A percentile compares a stretch with the other conserved stretches of the same genome.
Evolutionary conservation across 371 early-diverging fungal species (phyloP).

Genomic region (Gilbertella persicaria): DNA sequence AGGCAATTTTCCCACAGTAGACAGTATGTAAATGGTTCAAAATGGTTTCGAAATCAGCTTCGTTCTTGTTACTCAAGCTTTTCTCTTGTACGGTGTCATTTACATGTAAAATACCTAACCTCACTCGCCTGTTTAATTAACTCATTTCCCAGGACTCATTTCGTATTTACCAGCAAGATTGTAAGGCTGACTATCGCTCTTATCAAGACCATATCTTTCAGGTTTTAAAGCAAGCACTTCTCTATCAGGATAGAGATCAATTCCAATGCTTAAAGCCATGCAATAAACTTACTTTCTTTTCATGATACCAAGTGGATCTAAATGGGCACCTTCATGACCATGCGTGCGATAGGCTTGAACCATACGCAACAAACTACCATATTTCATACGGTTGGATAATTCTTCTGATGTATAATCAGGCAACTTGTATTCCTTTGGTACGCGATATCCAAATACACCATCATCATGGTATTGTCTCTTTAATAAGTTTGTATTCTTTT

Average conservation of each 20-base stretch:
- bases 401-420: constrained; percentile 80
- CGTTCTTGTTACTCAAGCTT: constrained; percentile 28
- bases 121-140: not conserved
- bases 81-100: constrained; percentile 51
- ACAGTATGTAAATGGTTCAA: constrained; percentile 70
- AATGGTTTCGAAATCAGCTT: constrained; percentile 71
- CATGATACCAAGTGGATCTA: constrained; percentile 88
- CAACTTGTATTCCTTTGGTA: constrained; percentile 64
- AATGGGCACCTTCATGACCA: constrained; percentile 83
- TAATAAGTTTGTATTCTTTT: not conserved
- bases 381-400: constrained; percentile 76
- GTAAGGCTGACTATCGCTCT: constrained; percentile 34
- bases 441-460: constrained; percentile 84
- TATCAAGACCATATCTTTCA: constrained; percentile 73
- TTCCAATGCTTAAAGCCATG: not conserved
- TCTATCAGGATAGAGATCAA: constrained; percentile 22
- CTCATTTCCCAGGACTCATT: no score
- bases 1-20: constrained; percentile 89
- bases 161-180: constrained; percentile 53
- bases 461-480: constrained; percentile 66
- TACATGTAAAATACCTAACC: constrained; percentile 77
- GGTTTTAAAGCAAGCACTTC: constrained; percentile 78
- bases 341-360: constrained; percentile 82
- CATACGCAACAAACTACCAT: constrained; percentile 84
- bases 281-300: constrained; percentile 59